phyloP scores from a whole-genome alignment of 2,329 filamentous ascomycete species.

The Cordyceps militaris region DNA sequence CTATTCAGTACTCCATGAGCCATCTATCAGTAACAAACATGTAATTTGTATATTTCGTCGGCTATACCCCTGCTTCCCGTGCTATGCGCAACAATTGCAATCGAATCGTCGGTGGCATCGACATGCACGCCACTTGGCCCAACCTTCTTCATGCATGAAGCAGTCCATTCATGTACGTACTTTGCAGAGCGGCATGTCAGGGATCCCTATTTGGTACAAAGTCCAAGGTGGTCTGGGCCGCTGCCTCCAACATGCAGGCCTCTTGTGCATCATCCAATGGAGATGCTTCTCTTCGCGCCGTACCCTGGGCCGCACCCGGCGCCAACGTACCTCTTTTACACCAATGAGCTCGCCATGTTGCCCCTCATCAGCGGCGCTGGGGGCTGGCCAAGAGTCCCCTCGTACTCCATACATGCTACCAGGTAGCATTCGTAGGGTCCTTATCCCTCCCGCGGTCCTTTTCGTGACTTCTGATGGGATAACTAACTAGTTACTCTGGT shows the following conservation, averaged over 20 bases:
- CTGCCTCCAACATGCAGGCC: neutral
- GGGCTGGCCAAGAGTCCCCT: neutral
- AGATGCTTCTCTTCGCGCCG: slow-evolving; percentile 10
- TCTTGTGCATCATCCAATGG: slow-evolving; percentile 3
- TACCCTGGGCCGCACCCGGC: slow-evolving; percentile 9
- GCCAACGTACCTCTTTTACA: slow-evolving; percentile 6
- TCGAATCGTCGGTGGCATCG: slow-evolving; percentile 4
- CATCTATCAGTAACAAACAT: neutral
- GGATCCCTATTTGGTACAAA: neutral
- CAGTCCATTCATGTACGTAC: neutral
- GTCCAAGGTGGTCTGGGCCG: neutral
- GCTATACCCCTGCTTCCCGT: neutral
- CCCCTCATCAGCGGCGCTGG: neutral
- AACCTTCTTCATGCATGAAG: slow-evolving; percentile 3
- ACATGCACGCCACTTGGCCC: neutral
- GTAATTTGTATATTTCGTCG: no score
- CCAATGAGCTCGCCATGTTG: slow-evolving; percentile 6
- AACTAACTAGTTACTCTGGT: neutral
- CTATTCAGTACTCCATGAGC: neutral
- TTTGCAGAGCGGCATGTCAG: neutral
- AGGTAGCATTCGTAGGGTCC: no score
- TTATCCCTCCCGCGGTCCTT: no score
- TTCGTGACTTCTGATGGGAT: neutral
- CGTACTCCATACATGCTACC: no score
- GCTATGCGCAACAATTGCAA: neutral